Percentiles rank a stretch among this genome's conserved stretches.
phyloP scores from a whole-genome alignment of 2,329 filamentous ascomycete species.

The Xylaria sp. region DNA sequence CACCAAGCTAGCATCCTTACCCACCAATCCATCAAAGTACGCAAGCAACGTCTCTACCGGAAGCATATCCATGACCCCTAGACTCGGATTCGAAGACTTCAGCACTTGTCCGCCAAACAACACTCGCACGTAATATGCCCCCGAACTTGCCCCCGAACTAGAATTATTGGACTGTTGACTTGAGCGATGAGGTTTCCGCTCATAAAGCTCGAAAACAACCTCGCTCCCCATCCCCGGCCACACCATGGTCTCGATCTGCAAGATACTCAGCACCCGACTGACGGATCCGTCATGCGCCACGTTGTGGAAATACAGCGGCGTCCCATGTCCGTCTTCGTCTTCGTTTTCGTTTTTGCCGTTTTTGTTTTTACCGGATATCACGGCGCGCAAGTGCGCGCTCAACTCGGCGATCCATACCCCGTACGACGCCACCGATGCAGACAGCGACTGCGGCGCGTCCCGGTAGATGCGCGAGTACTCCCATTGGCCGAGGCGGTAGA shows the following conservation, averaged over 20 bases:
- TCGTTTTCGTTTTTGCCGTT: no score
- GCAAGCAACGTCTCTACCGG: conserved; percentile 70
- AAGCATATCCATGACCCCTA: conserved; percentile 79
- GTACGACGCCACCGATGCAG: conserved; percentile 69
- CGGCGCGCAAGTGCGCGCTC: conserved; percentile 70
- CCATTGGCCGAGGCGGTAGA: conserved; percentile 82
- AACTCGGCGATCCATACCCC: conserved; percentile 82
- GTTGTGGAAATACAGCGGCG: conserved; percentile 74
- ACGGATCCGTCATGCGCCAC: conserved; percentile 83
- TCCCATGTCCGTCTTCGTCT: conserved; percentile 24
- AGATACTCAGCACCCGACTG: conserved; percentile 72
- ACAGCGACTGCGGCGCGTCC: conserved; percentile 70
- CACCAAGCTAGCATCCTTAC: conserved; percentile 59
- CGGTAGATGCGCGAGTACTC: conserved; percentile 85
- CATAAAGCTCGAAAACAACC: conserved; percentile 79
- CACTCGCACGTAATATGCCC: conserved; percentile 69
- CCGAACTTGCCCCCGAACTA: conserved; percentile 28
- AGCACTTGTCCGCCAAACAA: conserved; percentile 77
- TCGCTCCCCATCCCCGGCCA: conserved; percentile 88
- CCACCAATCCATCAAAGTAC: conserved; percentile 79
- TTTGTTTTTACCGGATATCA: conserved; percentile 50
- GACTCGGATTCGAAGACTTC: conserved; percentile 72
- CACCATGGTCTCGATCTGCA: conserved; percentile 81
- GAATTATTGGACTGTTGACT: conserved; percentile 16
- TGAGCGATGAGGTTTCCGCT: neutral